Evolutionary conservation across 2,329 filamentous ascomycete genomes (phyloP).

Genomic region (Mariannaea elegans): DNA sequence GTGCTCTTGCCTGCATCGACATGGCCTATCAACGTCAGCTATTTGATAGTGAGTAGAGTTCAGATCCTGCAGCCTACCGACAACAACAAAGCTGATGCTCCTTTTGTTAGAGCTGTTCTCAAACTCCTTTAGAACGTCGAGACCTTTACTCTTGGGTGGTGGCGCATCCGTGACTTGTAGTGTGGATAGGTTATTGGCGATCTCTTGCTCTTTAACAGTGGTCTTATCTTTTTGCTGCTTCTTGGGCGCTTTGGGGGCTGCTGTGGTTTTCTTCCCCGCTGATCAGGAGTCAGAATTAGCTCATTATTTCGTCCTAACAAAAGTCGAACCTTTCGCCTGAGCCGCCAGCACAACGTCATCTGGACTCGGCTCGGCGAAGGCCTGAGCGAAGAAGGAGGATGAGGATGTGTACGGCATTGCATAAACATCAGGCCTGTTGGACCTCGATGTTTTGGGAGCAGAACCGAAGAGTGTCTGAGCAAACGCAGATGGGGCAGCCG

Average conservation of each 20-base stretch:
- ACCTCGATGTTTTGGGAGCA: slow-evolving; percentile 42
- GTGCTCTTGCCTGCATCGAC: slow-evolving; percentile 98
- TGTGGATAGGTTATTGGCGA: slow-evolving; percentile 43
- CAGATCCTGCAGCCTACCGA: slow-evolving; percentile 66
- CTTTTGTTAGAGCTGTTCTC: slow-evolving; percentile 79
- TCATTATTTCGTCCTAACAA: slow-evolving; percentile 59
- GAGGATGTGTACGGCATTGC: slow-evolving; percentile 61
- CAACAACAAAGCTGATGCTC: slow-evolving; percentile 89
- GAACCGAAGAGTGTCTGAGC: slow-evolving; percentile 62
- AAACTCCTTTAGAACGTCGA: slow-evolving; percentile 86
- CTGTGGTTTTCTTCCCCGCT: slow-evolving; percentile 63
- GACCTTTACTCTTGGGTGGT: slow-evolving; percentile 75
- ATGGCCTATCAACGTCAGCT: slow-evolving; percentile 69
- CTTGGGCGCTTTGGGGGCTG: slow-evolving; percentile 48
- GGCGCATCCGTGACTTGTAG: slow-evolving; percentile 61
- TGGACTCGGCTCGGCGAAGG: slow-evolving; percentile 87
- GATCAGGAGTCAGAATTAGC: slow-evolving; percentile 61
- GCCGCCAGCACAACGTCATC: slow-evolving; percentile 89
- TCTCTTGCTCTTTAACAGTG: slow-evolving; percentile 34
- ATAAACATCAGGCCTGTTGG: slow-evolving; percentile 45
- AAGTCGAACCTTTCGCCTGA: slow-evolving; percentile 86
- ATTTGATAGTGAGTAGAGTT: not conserved
- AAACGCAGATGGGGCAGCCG: slow-evolving; percentile 62
- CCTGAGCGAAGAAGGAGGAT: slow-evolving; percentile 61
- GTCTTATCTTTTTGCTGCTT: slow-evolving; percentile 51